phyloP scores from a whole-genome alignment of 2,329 filamentous ascomycete species.

The Trematosphaeria pertusa region DNA sequence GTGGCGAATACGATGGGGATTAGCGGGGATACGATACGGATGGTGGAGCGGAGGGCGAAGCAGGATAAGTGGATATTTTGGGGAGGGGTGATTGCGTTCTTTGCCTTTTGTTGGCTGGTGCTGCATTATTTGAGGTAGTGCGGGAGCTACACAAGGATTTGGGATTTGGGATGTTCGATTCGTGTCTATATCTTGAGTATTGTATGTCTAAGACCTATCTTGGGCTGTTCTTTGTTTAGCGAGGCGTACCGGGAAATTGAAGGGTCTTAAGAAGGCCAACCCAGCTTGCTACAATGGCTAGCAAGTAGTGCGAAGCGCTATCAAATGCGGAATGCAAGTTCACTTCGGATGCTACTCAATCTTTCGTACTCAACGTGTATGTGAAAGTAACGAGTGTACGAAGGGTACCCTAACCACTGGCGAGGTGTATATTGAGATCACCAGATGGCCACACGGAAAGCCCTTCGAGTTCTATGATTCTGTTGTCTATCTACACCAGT shows the following conservation, averaged over 20 bases:
- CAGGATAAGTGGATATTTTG: constrained; percentile 99
- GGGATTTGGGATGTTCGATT: constrained; percentile 5
- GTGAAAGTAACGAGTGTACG: too few species aligned
- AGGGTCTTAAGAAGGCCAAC: too few species aligned
- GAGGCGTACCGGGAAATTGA: constrained; percentile 22
- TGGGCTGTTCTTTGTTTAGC: constrained; percentile 18
- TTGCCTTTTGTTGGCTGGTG: constrained; percentile 90
- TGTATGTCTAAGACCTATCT: not conserved
- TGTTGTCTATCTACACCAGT: too few species aligned
- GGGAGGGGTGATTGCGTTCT: constrained; percentile 83
- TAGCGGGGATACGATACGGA: constrained; percentile 94
- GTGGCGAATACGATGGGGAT: constrained; percentile 94
- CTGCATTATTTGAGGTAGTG: constrained; percentile 75
- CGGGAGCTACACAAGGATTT: not conserved
- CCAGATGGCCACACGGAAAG: too few species aligned
- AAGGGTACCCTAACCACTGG: too few species aligned
- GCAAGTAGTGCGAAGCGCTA: too few species aligned
- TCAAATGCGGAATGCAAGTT: too few species aligned
- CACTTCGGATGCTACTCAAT: too few species aligned
- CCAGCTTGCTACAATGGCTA: too few species aligned
- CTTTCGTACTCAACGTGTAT: too few species aligned
- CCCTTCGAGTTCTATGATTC: too few species aligned
- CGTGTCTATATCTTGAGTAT: constrained; percentile 15
- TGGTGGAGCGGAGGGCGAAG: constrained; percentile 88
- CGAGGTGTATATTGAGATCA: too few species aligned